phyloP scores from a whole-genome alignment of 1,284 basidiomycete species.

The Cutaneotrichosporon curvatum region DNA sequence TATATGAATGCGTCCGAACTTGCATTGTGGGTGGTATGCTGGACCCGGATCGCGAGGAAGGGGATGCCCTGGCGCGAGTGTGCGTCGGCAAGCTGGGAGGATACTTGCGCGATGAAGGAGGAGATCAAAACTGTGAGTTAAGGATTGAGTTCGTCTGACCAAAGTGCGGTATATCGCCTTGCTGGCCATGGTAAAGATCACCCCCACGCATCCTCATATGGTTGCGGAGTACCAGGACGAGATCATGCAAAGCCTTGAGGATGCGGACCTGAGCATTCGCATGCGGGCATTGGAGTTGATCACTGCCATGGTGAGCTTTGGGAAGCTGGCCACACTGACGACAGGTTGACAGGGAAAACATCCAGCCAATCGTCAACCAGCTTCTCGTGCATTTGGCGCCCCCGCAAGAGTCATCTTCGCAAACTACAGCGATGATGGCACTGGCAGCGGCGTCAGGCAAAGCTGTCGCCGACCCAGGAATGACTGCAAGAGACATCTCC shows the following conservation, averaged over 20 bases:
- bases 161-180: constrained; percentile 94
- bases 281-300: constrained; percentile 91
- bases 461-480: constrained; percentile 19
- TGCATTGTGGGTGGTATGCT: constrained; percentile 98
- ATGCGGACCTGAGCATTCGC: constrained; percentile 89
- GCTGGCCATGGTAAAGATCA: constrained; percentile 89
- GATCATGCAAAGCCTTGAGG: constrained; percentile 81
- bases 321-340: constrained; percentile 2
- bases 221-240: constrained; percentile 88
- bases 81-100: constrained; percentile 90
- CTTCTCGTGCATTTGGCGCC: constrained; percentile 75
- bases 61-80: constrained; percentile 72
- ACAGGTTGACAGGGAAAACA: constrained; percentile 70
- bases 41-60: constrained; percentile 57
- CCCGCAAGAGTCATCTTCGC: constrained; percentile 47
- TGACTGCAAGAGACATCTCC: constrained; percentile 33
- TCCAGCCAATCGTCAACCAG: constrained; percentile 82
- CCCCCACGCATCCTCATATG: constrained; percentile 83
- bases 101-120: constrained; percentile 72
- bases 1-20: constrained; percentile 98
- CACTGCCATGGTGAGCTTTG: constrained; percentile 69
- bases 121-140: constrained; percentile 79
- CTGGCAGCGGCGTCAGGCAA: constrained; percentile 25
- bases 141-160: neutral
- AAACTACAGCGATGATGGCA: constrained; percentile 32